Evolutionary conservation across 1,284 basidiomycete species (phyloP), one percentile per base, ranked within the genome.

Genomic region (Sporisorium scitamineum): DNA sequence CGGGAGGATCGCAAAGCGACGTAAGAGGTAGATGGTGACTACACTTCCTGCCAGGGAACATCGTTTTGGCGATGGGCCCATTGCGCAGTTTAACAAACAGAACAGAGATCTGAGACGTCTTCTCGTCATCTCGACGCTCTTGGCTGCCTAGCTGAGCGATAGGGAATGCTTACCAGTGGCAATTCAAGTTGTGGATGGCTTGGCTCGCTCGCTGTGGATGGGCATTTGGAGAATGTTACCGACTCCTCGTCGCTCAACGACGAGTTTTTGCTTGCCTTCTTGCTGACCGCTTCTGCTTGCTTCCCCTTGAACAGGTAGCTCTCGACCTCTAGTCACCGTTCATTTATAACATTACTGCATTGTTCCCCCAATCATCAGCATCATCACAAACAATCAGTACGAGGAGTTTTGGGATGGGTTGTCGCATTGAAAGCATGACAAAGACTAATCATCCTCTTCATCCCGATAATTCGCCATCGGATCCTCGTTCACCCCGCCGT

Each of bases 381-480:
- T 39, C 47, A 9, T 18, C 27, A 29, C 47, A 16, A 29, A n/a
- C 26, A 18, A 29, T 9, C n/a, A 27, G 18, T 7, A 29, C 22
- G n/a, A 29, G 47, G 29, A 18, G 6, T 9, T 8, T n/a, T 13
- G 14, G 20, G 45, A n/a, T 14, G 11, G 6, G 29, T 6, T n/a
- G 8, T 29, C 22, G 27, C 16, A n/a, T 48, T 48, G 47, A 22
- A n/a, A 29, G 47, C 47, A 29, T 9, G 47, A 18, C 14, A 14
- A 14, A 11, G 11, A 14, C n/a, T 26, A 24, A 2, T n/a, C 41
- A 18, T 72, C 57, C 22, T 87, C 86, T 13, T 85, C 83, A 83
- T 93, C 92, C 27, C 92, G 88, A 84, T 95, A 93, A 79, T 92
- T 92, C 34, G 92, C 92, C 92, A 95, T 94, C 4, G 94, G 94